Base-by-base conservation (phyloP, 176 grass and related monocot genomes). In the Aegilops umbellulata region DNA sequence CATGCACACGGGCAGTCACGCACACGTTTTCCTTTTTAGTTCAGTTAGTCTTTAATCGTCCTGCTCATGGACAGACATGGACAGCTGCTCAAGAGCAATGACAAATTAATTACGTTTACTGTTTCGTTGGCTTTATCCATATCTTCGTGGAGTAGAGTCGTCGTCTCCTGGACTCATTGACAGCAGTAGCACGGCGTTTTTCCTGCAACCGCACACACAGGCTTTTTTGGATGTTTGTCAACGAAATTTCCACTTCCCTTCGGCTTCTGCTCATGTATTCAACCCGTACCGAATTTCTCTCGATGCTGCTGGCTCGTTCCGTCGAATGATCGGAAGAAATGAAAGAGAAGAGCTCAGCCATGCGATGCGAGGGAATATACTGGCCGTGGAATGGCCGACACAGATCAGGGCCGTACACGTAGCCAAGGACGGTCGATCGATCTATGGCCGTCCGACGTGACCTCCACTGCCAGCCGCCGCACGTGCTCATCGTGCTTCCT, bases 401-500 rank as follows among this genome's bases (percentile, higher is more conserved):
- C 20, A 66, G 25, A 87, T 83, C 80, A 22, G 2, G 7, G 22
- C 78, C 83, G 77, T 76, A 85, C 88, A 85, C 78, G 83, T 77
- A 4, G 19, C 22, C 2, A 51, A 39, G 13, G 49, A 13, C 26
- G 44, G 44, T 14, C 19, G 24, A 7, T 22, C 10, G 10, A 78
- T 65, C 74, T n/a, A 38, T 31, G 13, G 24, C 79, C 74, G 80
- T 31, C 84, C 80, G 72, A 44, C 75, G 81, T 67, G 80, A 13
- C 25, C 22, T 19, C 76, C 80, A 75, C 65, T 58, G 53, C 39
- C 17, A 65, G 32, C 80, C 58, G 26, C 46, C 80, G 76, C 85
- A 90, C 85, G 80, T 90, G 85, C 85, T 84, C 85, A 60, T 87
- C 85, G 89, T 87, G 89, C 68, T 69, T 73, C 67, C 34, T 84